A percentile compares a stretch with the other conserved stretches of the same genome.
Conservation (phyloP, 2,329 filamentous ascomycete species). For the Trichophyton simii region DNA sequence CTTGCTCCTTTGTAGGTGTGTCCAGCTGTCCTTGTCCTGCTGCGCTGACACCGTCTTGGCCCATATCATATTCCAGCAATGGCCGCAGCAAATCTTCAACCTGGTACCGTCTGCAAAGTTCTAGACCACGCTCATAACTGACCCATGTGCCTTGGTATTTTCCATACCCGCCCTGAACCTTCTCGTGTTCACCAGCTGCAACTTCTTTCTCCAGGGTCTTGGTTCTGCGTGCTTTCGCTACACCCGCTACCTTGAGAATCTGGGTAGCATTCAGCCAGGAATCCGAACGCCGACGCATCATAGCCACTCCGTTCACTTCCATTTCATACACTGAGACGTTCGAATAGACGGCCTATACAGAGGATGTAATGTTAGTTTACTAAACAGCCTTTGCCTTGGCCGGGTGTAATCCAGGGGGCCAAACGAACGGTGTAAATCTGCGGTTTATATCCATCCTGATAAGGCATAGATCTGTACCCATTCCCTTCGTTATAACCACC, state of each 20-base stretch:
- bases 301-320: conserved; percentile 84
- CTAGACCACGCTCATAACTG: conserved; percentile 77
- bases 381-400: neutral
- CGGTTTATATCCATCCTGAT: conserved; percentile 30
- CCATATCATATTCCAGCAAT: conserved; percentile 39
- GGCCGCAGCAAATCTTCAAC: conserved; percentile 38
- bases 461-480: conserved; percentile 26
- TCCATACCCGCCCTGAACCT: conserved; percentile 94
- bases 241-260: conserved; percentile 91
- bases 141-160: conserved; percentile 99
- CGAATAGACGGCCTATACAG: conserved; percentile 10
- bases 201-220: conserved; percentile 98
- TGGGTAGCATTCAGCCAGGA: conserved; percentile 97
- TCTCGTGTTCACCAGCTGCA: conserved; percentile 89
- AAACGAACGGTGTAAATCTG: conserved; percentile 37
- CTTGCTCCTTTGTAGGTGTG: conserved; percentile 95
- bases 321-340: conserved; percentile 96
- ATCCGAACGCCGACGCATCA: conserved; percentile 91
- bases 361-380: neutral
- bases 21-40: conserved; percentile 67
- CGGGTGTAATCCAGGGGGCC: neutral
- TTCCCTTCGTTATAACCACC: conserved; percentile 31
- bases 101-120: conserved; percentile 70
- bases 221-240: conserved; percentile 94
- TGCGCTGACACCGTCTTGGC: conserved; percentile 45